Base-by-base conservation (phyloP, 768 basidiomycete species). In the Roridomyces roridus region DNA sequence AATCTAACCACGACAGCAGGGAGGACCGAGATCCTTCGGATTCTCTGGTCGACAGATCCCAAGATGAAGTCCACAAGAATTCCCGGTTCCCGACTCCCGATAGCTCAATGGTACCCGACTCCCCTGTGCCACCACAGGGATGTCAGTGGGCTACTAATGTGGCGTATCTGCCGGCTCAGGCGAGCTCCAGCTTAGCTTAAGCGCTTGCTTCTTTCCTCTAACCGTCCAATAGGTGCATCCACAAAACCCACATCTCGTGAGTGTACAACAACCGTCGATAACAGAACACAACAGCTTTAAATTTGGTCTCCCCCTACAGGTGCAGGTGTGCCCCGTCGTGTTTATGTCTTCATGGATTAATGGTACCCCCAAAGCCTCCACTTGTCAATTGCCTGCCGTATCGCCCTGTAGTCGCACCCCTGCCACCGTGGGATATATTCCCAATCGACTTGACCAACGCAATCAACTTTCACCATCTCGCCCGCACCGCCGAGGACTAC, bases 301-400 rank as follows among this genome's bases (percentile, higher is more conserved):
- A 44, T 41, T 40, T 46, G 10, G 21, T 12, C n/a, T 20, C 28
- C 43, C 29, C 42, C 21, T 36, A 52, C 57, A 58, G 57, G 50
- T 52, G 23, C 57, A 52, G 57, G 57, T 58, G 26, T 24, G 57
- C 57, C 47, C 51, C 24, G 51, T 45, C 23, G 25, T 39, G 6
- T 31, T 0, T 28, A 14, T 6, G 21, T 12, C 2, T 26, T 6
- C 21, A 34, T 34, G 15, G 12, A 8, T 46, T 52, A 25, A 52
- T 36, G 6, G 14, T 14, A 37, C 12, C n/a, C 23, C 29, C 5
- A 24, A 59, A 51, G 46, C 57, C 2, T 51, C 57, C 12, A n/a
- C 51, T 23, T 17, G 15, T 6, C 39, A 7, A 8, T 7, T 5
- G n/a, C 15, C 15, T 20, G 11, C 9, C 21, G 1, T 35, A 37